A percentile compares a stretch with the other conserved stretches of the same genome.
Evolutionary conservation across 305 asterid genomes (phyloP).

Genomic region (Andrographis paniculata): DNA sequence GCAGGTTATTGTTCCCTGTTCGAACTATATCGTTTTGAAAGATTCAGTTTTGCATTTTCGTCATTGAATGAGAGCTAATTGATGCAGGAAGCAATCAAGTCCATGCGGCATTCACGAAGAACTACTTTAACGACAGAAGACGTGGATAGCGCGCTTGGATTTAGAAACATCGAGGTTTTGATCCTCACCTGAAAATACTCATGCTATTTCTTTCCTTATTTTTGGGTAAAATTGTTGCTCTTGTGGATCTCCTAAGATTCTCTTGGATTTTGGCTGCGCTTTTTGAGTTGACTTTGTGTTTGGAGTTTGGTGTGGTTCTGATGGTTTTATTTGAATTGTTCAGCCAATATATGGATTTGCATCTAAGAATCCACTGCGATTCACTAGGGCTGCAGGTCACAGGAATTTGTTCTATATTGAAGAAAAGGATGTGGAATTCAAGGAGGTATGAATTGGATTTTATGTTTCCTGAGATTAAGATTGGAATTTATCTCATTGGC

Average conservation of each 20-base stretch:
- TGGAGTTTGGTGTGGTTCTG: conserved; percentile 13
- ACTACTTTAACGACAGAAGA: conserved; percentile 83
- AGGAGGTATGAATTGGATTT: no score
- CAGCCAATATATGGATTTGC: conserved; percentile 96
- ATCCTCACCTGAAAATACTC: not conserved
- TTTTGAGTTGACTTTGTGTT: conserved; percentile 1
- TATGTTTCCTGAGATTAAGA: conserved; percentile 17
- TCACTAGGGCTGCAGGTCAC: conserved; percentile 85
- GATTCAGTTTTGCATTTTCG: no score
- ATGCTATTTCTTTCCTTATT: not conserved
- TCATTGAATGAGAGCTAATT: no score
- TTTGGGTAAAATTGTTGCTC: no score
- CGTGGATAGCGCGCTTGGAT: conserved; percentile 82
- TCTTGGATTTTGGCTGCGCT: no score
- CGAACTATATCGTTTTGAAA: not conserved
- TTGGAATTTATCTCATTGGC: conserved; percentile 6
- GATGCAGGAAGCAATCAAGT: conserved; percentile 92
- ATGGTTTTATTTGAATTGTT: conserved; percentile 8
- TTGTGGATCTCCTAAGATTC: no score
- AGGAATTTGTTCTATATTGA: conserved; percentile 85
- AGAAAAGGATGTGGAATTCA: conserved; percentile 86
- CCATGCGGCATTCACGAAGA: conserved; percentile 95
- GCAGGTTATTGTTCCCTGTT: conserved; percentile 49
- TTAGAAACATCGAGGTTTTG: conserved; percentile 89
- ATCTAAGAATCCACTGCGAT: conserved; percentile 75